Evolutionary conservation across 2,329 filamentous ascomycete genomes (phyloP).

Genomic region (Dendrostoma leiphaemia): DNA sequence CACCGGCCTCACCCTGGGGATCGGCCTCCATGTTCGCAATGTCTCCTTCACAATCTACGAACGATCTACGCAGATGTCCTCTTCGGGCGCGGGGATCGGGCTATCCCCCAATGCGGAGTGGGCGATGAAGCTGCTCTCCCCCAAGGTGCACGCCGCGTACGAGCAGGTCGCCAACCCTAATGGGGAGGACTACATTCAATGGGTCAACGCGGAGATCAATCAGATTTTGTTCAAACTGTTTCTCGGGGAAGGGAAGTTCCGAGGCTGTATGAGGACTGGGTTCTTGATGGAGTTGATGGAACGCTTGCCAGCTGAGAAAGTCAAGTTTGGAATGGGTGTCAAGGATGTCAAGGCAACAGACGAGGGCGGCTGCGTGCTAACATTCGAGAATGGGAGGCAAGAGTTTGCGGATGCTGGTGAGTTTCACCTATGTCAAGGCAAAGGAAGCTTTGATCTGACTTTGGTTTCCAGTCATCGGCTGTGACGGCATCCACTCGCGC

Average conservation of each 20-base stretch:
- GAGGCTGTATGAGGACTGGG: conserved; percentile 38
- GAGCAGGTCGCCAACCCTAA: conserved; percentile 36
- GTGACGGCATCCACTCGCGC: conserved; percentile 62
- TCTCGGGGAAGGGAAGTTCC: conserved; percentile 40
- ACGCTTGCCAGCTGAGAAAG: conserved; percentile 26
- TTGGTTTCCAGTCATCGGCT: conserved; percentile 47
- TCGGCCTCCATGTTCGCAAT: conserved; percentile 42
- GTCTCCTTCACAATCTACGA: conserved; percentile 47
- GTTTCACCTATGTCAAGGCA: too few species aligned
- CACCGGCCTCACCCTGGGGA: conserved; percentile 46
- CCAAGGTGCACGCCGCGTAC: conserved; percentile 35
- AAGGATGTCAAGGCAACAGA: conserved; percentile 27
- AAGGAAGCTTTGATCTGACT: too few species aligned
- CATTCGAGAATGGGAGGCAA: conserved; percentile 30
- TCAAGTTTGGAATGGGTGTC: conserved; percentile 34
- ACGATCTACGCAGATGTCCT: conserved; percentile 37
- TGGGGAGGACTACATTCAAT: conserved; percentile 41
- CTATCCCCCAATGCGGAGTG: conserved; percentile 50
- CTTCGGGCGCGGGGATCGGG: conserved; percentile 51
- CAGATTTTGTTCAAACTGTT: conserved; percentile 32
- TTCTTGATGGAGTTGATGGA: conserved; percentile 37
- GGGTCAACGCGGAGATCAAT: conserved; percentile 35
- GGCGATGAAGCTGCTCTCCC: conserved; percentile 40
- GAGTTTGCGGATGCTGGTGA: conserved; percentile 32
- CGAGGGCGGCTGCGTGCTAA: conserved; percentile 24